Base-by-base conservation (phyloP, 345 rosid species). In the sweet orange (Citrus sinensis) region DNA sequence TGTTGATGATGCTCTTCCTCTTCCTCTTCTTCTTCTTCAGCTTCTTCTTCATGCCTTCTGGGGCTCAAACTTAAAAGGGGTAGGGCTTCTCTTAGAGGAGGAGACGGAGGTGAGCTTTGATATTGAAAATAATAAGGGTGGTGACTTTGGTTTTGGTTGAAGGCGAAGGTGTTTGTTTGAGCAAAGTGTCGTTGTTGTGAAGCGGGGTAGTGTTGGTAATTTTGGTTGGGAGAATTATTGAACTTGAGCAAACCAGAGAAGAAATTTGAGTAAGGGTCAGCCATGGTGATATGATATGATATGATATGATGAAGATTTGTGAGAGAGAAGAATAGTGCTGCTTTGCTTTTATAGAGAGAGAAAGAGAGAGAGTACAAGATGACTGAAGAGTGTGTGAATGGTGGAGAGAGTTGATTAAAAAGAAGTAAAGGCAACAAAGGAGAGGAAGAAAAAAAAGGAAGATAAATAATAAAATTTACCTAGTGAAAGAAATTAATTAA, bases 71-170 rank as follows among this genome's bases (percentile, higher is more conserved):
- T 88, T 20, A 94, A 78, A 59, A 94, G 97, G 63, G 97, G 96
- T 37, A 94, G 90, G 82, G 92, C 96, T 86, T 94, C 92, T 68
- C 91, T 90, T 55, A 92, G 87, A 80, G 98, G 97, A 80, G 97
- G 97, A 72, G 96, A 92, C 70, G 93, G 86, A 76, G 97, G 93
- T 65, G 92, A 83, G 65, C 80, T 76, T 70, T 83, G 81, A 71
- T 69, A 30, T 37, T 70, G 84, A 27, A 80, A 78, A 65, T 70
- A 71, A 17, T 58, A 34, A 22, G 76, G 79, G 82, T 32, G 60
- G 60, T 24, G 58, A 46, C 51, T 46, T 25, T 70, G 84, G 67
- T 32, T 66, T 37, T 79, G 82, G 66, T 40, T 79, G 79, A 76
- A 46, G 51, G 17, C 40, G 17, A 80, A 76, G 76, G 59, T 73